phyloP scores from a whole-genome alignment of 108 stramenopile species.

The Conticribra weissflogii region DNA sequence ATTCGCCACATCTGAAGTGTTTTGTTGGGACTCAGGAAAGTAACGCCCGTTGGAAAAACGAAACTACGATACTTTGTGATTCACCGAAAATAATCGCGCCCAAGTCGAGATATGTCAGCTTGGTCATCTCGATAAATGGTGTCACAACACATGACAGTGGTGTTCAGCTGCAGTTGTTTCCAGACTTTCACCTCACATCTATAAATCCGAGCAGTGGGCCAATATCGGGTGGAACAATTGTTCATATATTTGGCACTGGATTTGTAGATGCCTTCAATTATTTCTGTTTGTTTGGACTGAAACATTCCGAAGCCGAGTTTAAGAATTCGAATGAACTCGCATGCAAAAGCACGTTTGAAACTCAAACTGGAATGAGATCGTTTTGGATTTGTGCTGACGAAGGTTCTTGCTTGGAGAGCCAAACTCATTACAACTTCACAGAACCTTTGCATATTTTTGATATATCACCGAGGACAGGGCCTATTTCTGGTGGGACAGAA shows the following conservation, averaged over 20 bases:
- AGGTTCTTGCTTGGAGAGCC: conserved; percentile 15
- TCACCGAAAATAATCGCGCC: neutral
- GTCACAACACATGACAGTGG: conserved; percentile 18
- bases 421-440: conserved; percentile 10
- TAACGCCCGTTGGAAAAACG: conserved; percentile 14
- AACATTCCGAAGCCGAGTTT: conserved; percentile 10
- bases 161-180: conserved; percentile 2
- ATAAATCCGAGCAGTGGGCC: conserved; percentile 25
- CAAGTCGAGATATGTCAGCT: neutral
- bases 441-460: conserved; percentile 21
- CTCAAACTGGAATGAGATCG: conserved; percentile 1
- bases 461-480: conserved; percentile 25
- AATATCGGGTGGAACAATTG: conserved; percentile 20
- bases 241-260: conserved; percentile 13
- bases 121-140: conserved; percentile 23
- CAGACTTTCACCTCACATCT: conserved; percentile 13
- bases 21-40: conserved; percentile 5
- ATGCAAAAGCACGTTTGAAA: conserved; percentile 3
- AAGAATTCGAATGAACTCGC: conserved; percentile 10
- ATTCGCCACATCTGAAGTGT: conserved; percentile 25
- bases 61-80: conserved; percentile 8
- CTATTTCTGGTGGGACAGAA: conserved; percentile 22
- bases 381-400: conserved; percentile 26
- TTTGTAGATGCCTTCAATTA: conserved; percentile 19
- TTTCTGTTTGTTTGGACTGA: conserved; percentile 27